Evolutionary conservation across 2,329 filamentous ascomycete species (phyloP).

Genomic region (Paramyrothecium roridum): DNA sequence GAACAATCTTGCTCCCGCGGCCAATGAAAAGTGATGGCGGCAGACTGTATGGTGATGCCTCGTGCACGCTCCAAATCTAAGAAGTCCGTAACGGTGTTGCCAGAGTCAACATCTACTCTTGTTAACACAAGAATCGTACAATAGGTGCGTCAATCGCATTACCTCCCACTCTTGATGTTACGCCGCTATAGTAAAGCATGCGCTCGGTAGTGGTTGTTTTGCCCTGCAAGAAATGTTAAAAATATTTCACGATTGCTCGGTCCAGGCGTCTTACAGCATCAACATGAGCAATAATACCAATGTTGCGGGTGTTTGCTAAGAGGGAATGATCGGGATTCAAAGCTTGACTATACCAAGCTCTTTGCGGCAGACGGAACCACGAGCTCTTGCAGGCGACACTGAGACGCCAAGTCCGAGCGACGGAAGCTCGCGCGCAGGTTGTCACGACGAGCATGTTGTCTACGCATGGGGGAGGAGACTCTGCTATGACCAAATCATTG

Average conservation of each 20-base stretch:
- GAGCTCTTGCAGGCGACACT: not conserved
- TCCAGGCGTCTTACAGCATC: conserved; percentile 62
- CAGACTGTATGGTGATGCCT: conserved; percentile 96
- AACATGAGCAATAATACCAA: conserved; percentile 97
- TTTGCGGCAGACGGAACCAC: conserved; percentile 5
- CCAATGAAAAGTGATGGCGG: conserved; percentile 94
- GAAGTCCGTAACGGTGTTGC: conserved; percentile 96
- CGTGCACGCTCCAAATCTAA: conserved; percentile 86
- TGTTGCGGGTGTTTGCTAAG: conserved; percentile 71
- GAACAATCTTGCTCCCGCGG: conserved; percentile 54
- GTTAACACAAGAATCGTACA: conserved; percentile 2
- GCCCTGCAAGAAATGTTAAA: conserved; percentile 45
- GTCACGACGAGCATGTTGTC: conserved; percentile 12
- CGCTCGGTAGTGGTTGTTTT: conserved; percentile 99
- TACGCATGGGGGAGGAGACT: no score
- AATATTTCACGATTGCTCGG: accelerated
- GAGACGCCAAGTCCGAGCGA: not conserved
- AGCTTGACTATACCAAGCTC: conserved; percentile 13
- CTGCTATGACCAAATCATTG: no score
- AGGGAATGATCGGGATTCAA: conserved; percentile 17
- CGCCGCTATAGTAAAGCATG: conserved; percentile 95
- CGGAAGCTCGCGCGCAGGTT: not conserved
- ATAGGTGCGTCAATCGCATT: conserved; percentile 15
- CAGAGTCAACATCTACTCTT: conserved; percentile 78
- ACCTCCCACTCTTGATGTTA: conserved; percentile 80